Conservation (phyloP, 108 stramenopile genomes). For the Discostella stelligeroides region DNA sequence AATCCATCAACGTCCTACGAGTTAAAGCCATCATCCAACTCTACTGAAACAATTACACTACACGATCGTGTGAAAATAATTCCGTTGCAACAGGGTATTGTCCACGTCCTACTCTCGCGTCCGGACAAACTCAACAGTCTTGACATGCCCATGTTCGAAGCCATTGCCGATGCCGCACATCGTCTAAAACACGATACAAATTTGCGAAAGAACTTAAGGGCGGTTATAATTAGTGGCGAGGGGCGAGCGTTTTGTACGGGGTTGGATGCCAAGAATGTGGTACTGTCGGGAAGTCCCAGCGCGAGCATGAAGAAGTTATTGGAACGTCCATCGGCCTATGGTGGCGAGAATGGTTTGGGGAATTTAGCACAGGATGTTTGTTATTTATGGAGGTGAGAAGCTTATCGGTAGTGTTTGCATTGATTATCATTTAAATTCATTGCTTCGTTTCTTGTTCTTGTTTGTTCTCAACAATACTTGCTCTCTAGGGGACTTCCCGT, state of each 20-base stretch:
- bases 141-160: constrained; percentile 83
- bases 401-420: background rate
- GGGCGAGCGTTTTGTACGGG: constrained; percentile 88
- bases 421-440: background rate
- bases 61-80: constrained; percentile 37
- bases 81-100: constrained; percentile 39
- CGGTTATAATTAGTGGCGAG: constrained; percentile 73
- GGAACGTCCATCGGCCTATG: constrained; percentile 62
- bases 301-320: constrained; percentile 49
- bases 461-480: constrained; percentile 1
- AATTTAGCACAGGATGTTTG: constrained; percentile 91
- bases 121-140: constrained; percentile 80
- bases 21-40: background rate
- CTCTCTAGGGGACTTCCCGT: constrained; percentile 62
- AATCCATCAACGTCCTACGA: background rate
- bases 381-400: constrained; percentile 72
- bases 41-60: background rate
- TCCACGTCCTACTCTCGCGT: constrained; percentile 67
- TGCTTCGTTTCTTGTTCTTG: background rate
- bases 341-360: constrained; percentile 50
- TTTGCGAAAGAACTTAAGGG: constrained; percentile 45
- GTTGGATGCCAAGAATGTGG: constrained; percentile 74
- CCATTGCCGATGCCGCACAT: constrained; percentile 65
- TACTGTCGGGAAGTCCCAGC: constrained; percentile 39
- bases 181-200: constrained; percentile 46